A percentile compares a stretch with the other conserved stretches of the same genome.
phyloP scores from a whole-genome alignment of 257 asterid genomes.

The Apocynum venetum region DNA sequence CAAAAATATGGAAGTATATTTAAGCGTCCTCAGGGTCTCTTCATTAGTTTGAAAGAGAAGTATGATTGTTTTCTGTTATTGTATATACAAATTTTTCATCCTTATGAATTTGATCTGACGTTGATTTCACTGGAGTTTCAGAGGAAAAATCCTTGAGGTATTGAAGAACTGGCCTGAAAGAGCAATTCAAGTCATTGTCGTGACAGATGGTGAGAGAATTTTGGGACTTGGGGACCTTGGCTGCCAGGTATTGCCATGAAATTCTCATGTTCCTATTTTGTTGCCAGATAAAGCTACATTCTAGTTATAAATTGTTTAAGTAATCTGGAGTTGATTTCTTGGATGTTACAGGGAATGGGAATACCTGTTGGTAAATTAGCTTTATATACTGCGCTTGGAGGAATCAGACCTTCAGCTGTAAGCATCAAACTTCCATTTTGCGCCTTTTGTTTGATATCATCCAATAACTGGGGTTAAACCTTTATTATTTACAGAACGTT shows the following conservation, averaged over 20 bases:
- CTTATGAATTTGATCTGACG: slow-evolving; percentile 14
- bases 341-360: slow-evolving; percentile 75
- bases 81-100: not conserved
- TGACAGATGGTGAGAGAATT: slow-evolving; percentile 96
- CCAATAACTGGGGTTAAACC: not conserved
- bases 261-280: not conserved
- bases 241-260: slow-evolving; percentile 53
- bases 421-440: slow-evolving; percentile 3
- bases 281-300: not conserved
- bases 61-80: slow-evolving; percentile 23
- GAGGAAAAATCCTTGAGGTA: slow-evolving; percentile 89
- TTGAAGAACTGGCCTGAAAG: slow-evolving; percentile 94
- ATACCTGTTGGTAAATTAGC: slow-evolving; percentile 96
- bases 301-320: not conserved
- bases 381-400: slow-evolving; percentile 88
- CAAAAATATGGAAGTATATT: slow-evolving; percentile 91
- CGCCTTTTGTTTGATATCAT: not conserved
- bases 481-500: not conserved
- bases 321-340: slow-evolving; percentile 14
- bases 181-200: slow-evolving; percentile 80
- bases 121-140: slow-evolving; percentile 19
- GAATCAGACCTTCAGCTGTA: slow-evolving; percentile 94
- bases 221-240: slow-evolving; percentile 98
- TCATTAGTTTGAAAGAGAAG: slow-evolving; percentile 86
- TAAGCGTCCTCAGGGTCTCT: slow-evolving; percentile 86